Evolutionary conservation across 768 basidiomycete species (phyloP).

Genomic region (Coprinopsis cinerea): DNA sequence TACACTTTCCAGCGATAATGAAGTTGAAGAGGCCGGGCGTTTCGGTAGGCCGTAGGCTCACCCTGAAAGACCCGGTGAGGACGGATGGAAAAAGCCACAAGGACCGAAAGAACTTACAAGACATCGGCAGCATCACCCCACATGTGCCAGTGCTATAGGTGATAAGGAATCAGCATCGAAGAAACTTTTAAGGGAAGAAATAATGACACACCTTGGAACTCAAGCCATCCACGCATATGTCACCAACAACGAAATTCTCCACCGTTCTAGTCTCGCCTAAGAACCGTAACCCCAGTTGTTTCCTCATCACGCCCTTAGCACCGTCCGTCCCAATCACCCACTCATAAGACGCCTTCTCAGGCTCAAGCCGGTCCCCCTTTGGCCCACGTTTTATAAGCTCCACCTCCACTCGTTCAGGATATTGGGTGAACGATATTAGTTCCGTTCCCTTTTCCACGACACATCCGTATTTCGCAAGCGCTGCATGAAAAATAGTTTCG

Average conservation of each 20-base stretch:
- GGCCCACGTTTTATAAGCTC: slow-evolving; percentile 24
- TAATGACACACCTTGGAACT: slow-evolving; percentile 27
- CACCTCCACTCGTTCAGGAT: slow-evolving; percentile 28
- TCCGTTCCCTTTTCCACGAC: slow-evolving; percentile 40
- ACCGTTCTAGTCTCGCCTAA: slow-evolving; percentile 32
- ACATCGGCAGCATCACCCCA: slow-evolving; percentile 35
- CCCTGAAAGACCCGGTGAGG: slow-evolving; percentile 6
- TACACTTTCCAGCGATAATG: slow-evolving; percentile 15
- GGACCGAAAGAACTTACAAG: slow-evolving; percentile 19
- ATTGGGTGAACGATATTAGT: slow-evolving; percentile 37
- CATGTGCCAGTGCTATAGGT: slow-evolving; percentile 38
- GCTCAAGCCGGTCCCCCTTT: slow-evolving; percentile 15
- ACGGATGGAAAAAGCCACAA: background rate
- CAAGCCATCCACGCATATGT: slow-evolving; percentile 37
- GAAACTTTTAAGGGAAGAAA: background rate
- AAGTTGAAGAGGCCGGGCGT: slow-evolving; percentile 19
- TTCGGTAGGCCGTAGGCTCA: slow-evolving; percentile 18
- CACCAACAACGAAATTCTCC: slow-evolving; percentile 33
- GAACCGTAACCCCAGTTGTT: slow-evolving; percentile 33
- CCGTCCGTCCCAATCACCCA: slow-evolving; percentile 43
- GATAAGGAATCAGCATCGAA: slow-evolving; percentile 5
- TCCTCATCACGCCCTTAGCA: slow-evolving; percentile 36
- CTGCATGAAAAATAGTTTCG: slow-evolving; percentile 33
- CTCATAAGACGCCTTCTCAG: slow-evolving; percentile 25
- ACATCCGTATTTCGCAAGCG: slow-evolving; percentile 26